Evolutionary conservation across 192 early-diverging fungal genomes (phyloP), one percentile per base, ranked within the genome.

Genomic region (Podila clonocystis): DNA sequence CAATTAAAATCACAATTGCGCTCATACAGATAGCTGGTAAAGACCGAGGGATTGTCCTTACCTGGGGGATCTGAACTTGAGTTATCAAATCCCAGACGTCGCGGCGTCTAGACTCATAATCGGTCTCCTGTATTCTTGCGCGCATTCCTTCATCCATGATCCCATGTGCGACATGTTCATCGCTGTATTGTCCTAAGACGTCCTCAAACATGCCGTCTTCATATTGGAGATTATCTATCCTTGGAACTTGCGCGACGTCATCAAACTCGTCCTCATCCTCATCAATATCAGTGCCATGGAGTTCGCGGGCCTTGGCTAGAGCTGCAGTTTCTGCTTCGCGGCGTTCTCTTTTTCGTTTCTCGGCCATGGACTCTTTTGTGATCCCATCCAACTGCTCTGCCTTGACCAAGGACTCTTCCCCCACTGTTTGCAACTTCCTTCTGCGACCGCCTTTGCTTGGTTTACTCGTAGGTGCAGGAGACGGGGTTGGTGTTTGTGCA

Each of bases 61-160:
- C 75, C 76, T 80, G 65, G 5, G 65, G 76, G 9, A 80, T 80
- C 38, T 80, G 76, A 15, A 60, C 26, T 24, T 80, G 76, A 58
- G 76, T 70, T 52, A 80, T 80, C 13, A 73, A 61, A 52, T 80
- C 76, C 76, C 76, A 80, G 30, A 80, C 72, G n/a, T 64, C 76
- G 0, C 76, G 64, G 11, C 76, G 58, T 24, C 59, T 80, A 20
- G 65, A 55, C 36, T 80, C 76, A 19, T 80, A 80, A n/a, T 80
- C 70, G 24, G 33, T 63, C 45, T 80, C 76, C 57, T 80, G 76
- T 12, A 70, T 64, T 20, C 62, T 65, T 2, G 66, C 65, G 50
- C 68, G 12, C 0, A 66, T 63, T 26, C 69, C 76, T 26, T 80
- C 70, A 41, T 72, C 70, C 38, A 48, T 17, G 5, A 49, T 55